Percentiles rank a stretch among this genome's conserved stretches.
These are phyloP conservation scores for Thermomucor indicae-seudaticae DNA, from an alignment of 371 early-diverging fungal species.

Conservation along the genomic window DNA sequence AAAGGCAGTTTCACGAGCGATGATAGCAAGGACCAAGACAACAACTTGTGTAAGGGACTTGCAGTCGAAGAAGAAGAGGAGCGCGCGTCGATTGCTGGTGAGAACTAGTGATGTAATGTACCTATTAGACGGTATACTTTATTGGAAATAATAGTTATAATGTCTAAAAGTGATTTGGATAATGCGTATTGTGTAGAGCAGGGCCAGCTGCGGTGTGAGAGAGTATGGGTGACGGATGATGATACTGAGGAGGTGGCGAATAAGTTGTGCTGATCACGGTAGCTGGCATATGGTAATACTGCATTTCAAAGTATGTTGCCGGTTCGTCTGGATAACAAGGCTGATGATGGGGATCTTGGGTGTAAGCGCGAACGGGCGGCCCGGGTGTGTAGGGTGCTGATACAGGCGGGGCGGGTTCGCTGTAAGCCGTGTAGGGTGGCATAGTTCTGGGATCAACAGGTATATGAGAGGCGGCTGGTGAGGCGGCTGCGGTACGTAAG, in stretches of 20 bases:
- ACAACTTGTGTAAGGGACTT: too few relatives aligned
- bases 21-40: too few relatives aligned
- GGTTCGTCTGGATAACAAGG: background rate
- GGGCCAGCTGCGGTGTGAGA: constrained; percentile 6
- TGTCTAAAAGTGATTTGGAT: too few relatives aligned
- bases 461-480: background rate
- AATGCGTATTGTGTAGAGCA: too few relatives aligned
- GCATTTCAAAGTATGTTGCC: constrained; percentile 9
- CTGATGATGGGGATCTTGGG: background rate
- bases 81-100: too few relatives aligned
- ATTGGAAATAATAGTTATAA: too few relatives aligned
- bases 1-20: too few relatives aligned
- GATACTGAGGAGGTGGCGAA: background rate
- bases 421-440: constrained; percentile 1
- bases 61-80: too few relatives aligned
- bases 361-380: background rate
- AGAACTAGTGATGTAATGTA: too few relatives aligned
- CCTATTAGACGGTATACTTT: too few relatives aligned
- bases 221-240: background rate
- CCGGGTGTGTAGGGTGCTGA: background rate
- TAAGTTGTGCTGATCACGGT: too few relatives aligned
- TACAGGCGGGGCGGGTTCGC: background rate
- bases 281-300: background rate
- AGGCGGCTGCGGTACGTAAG: constrained; percentile 2
- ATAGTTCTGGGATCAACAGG: background rate